A percentile compares a stretch with the other conserved stretches of the same genome.
Conservation (phyloP, 2,329 filamentous ascomycete species). For the Aschersonia sp. region DNA sequence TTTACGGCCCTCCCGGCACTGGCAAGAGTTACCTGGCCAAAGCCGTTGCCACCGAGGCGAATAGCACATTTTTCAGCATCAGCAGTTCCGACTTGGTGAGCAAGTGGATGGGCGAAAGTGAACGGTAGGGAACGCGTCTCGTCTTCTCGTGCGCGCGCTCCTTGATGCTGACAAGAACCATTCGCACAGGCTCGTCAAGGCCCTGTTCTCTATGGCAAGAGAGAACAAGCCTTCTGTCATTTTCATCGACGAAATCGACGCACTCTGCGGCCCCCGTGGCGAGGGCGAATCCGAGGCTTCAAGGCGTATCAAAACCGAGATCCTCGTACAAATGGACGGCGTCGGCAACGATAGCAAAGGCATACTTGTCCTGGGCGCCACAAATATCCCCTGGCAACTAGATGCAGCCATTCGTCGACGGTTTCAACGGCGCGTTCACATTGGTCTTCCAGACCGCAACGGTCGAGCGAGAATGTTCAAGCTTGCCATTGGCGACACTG, state of each 20-base stretch:
- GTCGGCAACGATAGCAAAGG: slow-evolving; percentile 92
- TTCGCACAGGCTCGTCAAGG: slow-evolving; percentile 65
- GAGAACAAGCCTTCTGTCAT: slow-evolving; percentile 98
- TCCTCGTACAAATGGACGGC: slow-evolving; percentile 98
- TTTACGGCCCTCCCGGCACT: slow-evolving; percentile 92
- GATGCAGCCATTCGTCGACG: slow-evolving; percentile 90
- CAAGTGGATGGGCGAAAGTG: slow-evolving; percentile 99
- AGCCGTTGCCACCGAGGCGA: slow-evolving; percentile 93
- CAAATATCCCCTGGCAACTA: slow-evolving; percentile 97
- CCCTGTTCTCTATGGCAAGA: slow-evolving; percentile 92
- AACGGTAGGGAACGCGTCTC: slow-evolving; percentile 46
- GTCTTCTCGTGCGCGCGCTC: not conserved
- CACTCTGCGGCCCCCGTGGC: slow-evolving; percentile 78
- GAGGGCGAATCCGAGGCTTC: slow-evolving; percentile 98
- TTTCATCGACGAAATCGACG: slow-evolving; percentile 97
- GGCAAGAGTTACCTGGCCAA: slow-evolving; percentile 97
- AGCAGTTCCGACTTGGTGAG: slow-evolving; percentile 94
- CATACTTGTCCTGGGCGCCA: slow-evolving; percentile 87
- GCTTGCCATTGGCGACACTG: slow-evolving; percentile 82
- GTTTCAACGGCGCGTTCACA: slow-evolving; percentile 93
- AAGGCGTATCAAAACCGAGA: slow-evolving; percentile 93
- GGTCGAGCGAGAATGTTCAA: slow-evolving; percentile 93
- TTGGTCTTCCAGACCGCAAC: slow-evolving; percentile 74
- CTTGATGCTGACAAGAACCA: slow-evolving; percentile 8
- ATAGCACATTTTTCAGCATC: slow-evolving; percentile 98